Conservation (phyloP, 2,329 filamentous ascomycete species). For the Aspergillus aculeatinus region DNA sequence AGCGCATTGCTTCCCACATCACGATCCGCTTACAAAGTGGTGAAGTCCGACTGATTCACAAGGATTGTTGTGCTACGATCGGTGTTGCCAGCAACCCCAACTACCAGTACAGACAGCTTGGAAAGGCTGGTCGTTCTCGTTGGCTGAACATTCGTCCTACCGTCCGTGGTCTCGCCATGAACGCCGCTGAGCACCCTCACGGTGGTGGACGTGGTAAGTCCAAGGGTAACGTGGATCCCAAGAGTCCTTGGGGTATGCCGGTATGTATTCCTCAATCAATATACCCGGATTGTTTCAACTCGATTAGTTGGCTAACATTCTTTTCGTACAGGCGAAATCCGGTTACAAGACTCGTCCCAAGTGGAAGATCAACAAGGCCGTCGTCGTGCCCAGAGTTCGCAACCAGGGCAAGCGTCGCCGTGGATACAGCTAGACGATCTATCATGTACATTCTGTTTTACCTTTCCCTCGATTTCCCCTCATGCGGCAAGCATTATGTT, state of each 20-base stretch:
- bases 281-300: conserved; percentile 8
- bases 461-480: conserved; percentile 8
- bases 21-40: conserved; percentile 87
- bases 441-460: conserved; percentile 7
- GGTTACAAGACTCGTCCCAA: conserved; percentile 86
- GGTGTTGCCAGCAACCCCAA: conserved; percentile 92
- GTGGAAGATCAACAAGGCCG: conserved; percentile 86
- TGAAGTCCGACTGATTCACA: conserved; percentile 84
- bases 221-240: conserved; percentile 94
- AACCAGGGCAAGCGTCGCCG: conserved; percentile 87
- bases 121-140: conserved; percentile 89
- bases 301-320: conserved; percentile 16
- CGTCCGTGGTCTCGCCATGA: conserved; percentile 97
- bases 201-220: conserved; percentile 99
- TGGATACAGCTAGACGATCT: conserved; percentile 54
- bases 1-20: conserved; percentile 72
- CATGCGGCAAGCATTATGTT: background rate
- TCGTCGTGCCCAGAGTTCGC: conserved; percentile 77
- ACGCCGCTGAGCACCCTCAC: conserved; percentile 96
- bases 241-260: conserved; percentile 93
- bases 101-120: conserved; percentile 84
- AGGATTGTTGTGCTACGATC: conserved; percentile 90
- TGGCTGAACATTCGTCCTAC: conserved; percentile 95
- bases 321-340: conserved; percentile 49
- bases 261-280: conserved; percentile 57